Conservation (phyloP, 2,329 filamentous ascomycete species). For the Neoarthrinium moseri region DNA sequence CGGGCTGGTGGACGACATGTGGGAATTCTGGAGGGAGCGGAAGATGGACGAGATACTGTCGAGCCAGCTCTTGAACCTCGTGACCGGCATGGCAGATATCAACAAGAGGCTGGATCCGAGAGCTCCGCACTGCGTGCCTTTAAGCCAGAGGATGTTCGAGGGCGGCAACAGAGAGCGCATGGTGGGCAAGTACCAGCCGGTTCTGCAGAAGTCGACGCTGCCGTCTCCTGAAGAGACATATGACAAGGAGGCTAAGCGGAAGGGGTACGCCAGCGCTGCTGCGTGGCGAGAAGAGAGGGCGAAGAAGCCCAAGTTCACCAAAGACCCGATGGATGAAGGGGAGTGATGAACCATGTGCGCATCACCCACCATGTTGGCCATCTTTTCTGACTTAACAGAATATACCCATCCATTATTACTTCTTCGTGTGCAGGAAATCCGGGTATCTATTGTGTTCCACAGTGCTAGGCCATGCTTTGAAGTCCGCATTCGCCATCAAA, state of each 20-base stretch:
- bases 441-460: too few relatives aligned
- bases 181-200: conserved; percentile 52
- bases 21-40: conserved; percentile 76
- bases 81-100: conserved; percentile 37
- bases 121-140: conserved; percentile 14
- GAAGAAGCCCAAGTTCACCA: conserved; percentile 9
- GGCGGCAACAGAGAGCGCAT: conserved; percentile 52
- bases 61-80: conserved; percentile 67
- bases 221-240: conserved; percentile 55
- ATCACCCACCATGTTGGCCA: too few relatives aligned
- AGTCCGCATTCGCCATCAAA: too few relatives aligned
- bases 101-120: conserved; percentile 14
- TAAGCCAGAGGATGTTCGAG: conserved; percentile 46
- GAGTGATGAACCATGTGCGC: background rate
- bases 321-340: background rate
- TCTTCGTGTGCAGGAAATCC: too few relatives aligned
- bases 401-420: too few relatives aligned
- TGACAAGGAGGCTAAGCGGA: conserved; percentile 59
- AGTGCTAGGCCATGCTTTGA: too few relatives aligned
- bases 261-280: conserved; percentile 53
- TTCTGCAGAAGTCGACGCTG: conserved; percentile 50
- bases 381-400: too few relatives aligned
- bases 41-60: conserved; percentile 92
- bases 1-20: conserved; percentile 72
- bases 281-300: conserved; percentile 35